Base-by-base conservation (phyloP, 345 rosid species). In the Tarenaya hassleriana region DNA sequence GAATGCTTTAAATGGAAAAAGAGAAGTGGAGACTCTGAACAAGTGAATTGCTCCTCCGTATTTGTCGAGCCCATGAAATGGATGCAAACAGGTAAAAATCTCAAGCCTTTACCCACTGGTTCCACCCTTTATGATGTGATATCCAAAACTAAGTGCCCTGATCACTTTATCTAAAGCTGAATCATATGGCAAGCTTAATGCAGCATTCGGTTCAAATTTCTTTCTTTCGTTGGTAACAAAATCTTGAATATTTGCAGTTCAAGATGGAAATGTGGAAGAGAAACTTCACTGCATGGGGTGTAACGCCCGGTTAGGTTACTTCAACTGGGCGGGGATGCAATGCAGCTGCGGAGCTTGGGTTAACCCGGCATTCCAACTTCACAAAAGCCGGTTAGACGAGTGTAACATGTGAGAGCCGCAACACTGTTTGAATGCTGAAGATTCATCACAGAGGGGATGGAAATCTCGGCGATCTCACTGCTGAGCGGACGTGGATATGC, bases 321-420 rank as follows among this genome's bases (percentile, higher is more conserved):
- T 87, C 73, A 87, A 87, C 60, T 91, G 98, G 98, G 83, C 96
- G 0, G 96, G 98, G 9, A 77, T 87, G 77, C 98, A 91, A 47
- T 91, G 98, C 77, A 84, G 79, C 50, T 87, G 96, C 12, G 96
- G 95, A 1, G 77, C 94, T 0, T 91, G 98, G 98, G 76, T 82
- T 50, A 84, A 82, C 65, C 98, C 96, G 3, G 98, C 98, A 40
- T 87, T 91, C 56, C 95, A 91, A 58, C 72, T 91, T 49, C 87
- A 83, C 59, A 88, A 81, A 68, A 75, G 76, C 63, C 73, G 81
- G 44, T 31, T 90, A 41, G 97, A 90, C 29, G 88, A 90, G 71
- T 66, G 70, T 52, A 65, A 58, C 3, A 24, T 5, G 29, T 24
- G 29, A 24, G 29, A 24, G 5, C 29, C 29, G 3, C 5, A 24